Base-by-base conservation (phyloP, 116 monocot species). In the Trichopus zeylanicus region DNA sequence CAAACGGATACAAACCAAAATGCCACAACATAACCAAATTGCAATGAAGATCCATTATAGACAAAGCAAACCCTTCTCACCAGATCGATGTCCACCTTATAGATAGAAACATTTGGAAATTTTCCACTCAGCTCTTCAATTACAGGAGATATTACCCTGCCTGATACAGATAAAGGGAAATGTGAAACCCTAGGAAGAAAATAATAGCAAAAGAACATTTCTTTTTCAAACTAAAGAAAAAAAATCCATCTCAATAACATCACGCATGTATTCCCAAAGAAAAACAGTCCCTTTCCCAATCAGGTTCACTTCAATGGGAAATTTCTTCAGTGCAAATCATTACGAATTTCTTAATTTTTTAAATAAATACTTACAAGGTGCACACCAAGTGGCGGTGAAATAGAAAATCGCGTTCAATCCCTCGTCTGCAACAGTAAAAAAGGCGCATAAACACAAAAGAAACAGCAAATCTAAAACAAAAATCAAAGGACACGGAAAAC, bases 1-100 rank as follows among this genome's bases (percentile, higher is more conserved):
- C n/a, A n/a, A n/a, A n/a, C n/a, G n/a, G n/a, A n/a, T n/a, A n/a
- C n/a, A n/a, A n/a, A n/a, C n/a, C n/a, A n/a, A n/a, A n/a, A n/a
- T n/a, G n/a, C n/a, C n/a, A n/a, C n/a, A n/a, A n/a, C n/a, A n/a
- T n/a, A n/a, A n/a, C n/a, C n/a, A n/a, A n/a, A n/a, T n/a, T n/a
- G n/a, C n/a, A n/a, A n/a, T n/a, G n/a, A n/a, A n/a, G n/a, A n/a
- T n/a, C n/a, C n/a, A n/a, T n/a, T n/a, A n/a, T n/a, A n/a, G n/a
- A n/a, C n/a, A n/a, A n/a, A n/a, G n/a, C n/a, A n/a, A n/a, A n/a
- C n/a, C 6, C 16, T 71, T 46, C 57, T 47, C 67, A 90, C 94
- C 81, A 81, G 76, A 74, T 97, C 97, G 64, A 97, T 97, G 66
- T 91, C 97, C 61, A 97, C 74, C 74, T 91, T 97, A 59, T 84